Evolutionary conservation across 2,329 filamentous ascomycete species (phyloP).

Genomic region (Penicillium paneum): DNA sequence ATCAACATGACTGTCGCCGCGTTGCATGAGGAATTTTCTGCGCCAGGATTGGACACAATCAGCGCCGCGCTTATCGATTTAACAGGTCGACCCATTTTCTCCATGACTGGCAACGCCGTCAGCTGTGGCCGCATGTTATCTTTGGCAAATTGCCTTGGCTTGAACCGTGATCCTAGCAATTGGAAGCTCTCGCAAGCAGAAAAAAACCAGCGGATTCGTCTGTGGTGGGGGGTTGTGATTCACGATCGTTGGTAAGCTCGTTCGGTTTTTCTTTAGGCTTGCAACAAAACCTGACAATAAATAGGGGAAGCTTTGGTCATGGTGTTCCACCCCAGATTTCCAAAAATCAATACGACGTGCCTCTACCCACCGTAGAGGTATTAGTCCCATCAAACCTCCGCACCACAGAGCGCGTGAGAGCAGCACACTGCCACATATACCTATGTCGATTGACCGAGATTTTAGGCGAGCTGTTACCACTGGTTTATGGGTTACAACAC

Average conservation of each 20-base stretch:
- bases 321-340: slow-evolving; percentile 54
- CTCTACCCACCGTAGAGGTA: slow-evolving; percentile 48
- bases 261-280: neutral
- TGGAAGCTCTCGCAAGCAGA: slow-evolving; percentile 53
- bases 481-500: slow-evolving; percentile 46
- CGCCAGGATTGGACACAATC: slow-evolving; percentile 58
- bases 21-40: slow-evolving; percentile 58
- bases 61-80: slow-evolving; percentile 58
- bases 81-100: slow-evolving; percentile 58
- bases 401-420: slow-evolving; percentile 43
- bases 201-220: slow-evolving; percentile 50
- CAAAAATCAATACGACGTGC: slow-evolving; percentile 56
- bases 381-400: slow-evolving; percentile 36
- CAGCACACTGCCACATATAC: slow-evolving; percentile 52
- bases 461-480: slow-evolving; percentile 45
- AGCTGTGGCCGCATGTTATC: slow-evolving; percentile 54
- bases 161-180: slow-evolving; percentile 54
- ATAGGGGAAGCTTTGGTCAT: slow-evolving; percentile 54
- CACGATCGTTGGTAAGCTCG: slow-evolving; percentile 52
- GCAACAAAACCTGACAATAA: slow-evolving; percentile 14
- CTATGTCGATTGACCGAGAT: slow-evolving; percentile 52
- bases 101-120: slow-evolving; percentile 57
- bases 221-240: slow-evolving; percentile 58
- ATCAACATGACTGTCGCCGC: slow-evolving; percentile 62
- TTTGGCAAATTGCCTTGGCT: slow-evolving; percentile 54